These are phyloP conservation scores for Camellia lanceoleosa DNA, from an alignment of 148 eudicot genomes.

Conservation along the genomic window DNA sequence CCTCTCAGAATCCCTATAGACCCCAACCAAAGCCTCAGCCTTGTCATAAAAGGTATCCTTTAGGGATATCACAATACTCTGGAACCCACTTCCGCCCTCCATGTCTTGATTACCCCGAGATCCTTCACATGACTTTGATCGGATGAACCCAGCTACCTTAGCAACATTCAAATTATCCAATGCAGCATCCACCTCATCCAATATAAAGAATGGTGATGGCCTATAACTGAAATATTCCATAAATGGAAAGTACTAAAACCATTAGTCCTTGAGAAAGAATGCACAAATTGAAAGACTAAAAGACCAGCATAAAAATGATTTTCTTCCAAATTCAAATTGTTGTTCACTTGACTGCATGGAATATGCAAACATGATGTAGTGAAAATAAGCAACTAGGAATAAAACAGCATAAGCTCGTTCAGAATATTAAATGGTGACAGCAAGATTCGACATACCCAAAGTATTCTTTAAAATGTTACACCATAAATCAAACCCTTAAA, in stretches of 20 bases:
- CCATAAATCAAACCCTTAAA: not conserved
- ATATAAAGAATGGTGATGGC: conserved; percentile 95
- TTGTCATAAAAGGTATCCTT: conserved; percentile 96
- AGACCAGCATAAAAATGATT: not conserved
- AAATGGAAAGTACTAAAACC: not conserved
- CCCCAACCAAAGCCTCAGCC: conserved; percentile 98
- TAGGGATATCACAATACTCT: conserved; percentile 95
- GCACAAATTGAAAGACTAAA: not conserved
- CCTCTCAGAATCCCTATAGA: conserved; percentile 82
- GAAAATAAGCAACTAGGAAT: not conserved
- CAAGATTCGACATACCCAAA: not conserved
- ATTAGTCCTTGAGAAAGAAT: conserved; percentile 10
- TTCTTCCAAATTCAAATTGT: not conserved
- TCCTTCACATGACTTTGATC: conserved; percentile 86
- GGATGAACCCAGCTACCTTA: conserved; percentile 93
- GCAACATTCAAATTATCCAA: conserved; percentile 93
- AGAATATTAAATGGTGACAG: not conserved
- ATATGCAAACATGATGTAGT: not conserved
- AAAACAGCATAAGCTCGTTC: not conserved
- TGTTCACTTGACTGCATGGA: not conserved
- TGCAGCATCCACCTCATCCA: conserved; percentile 99
- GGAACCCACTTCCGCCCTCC: conserved; percentile 75
- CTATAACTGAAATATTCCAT: conserved; percentile 46
- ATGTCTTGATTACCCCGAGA: conserved; percentile 44
- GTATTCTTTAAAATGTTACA: not conserved